Percentiles rank a stretch among this genome's conserved stretches.
Conservation (phyloP, 495 filamentous ascomycete genomes). For the Xanthoparmelia taractica region DNA sequence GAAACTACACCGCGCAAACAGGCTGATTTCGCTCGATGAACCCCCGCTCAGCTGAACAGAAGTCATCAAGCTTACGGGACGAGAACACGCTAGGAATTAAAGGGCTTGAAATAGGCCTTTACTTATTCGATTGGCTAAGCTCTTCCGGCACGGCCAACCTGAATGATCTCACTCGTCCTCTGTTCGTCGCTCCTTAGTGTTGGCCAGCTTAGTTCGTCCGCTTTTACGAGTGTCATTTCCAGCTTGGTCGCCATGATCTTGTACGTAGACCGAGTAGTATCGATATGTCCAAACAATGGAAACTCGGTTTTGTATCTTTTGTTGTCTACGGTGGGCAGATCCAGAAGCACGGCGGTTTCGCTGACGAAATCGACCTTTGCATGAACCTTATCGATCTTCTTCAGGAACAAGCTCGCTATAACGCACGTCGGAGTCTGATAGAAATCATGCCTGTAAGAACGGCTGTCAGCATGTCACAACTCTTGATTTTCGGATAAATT, state of each 20-base stretch:
- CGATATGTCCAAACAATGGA: conserved; percentile 67
- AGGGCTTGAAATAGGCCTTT: neutral
- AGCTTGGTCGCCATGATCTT: conserved; percentile 94
- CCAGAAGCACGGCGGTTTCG: conserved; percentile 52
- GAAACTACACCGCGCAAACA: neutral
- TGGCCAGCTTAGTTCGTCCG: conserved; percentile 77
- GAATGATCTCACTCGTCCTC: conserved; percentile 69
- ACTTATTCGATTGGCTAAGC: conserved; percentile 35
- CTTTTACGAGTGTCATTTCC: conserved; percentile 77
- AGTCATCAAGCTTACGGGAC: neutral
- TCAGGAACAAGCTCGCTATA: conserved; percentile 88
- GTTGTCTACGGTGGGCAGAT: conserved; percentile 74
- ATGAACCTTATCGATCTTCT: conserved; percentile 83
- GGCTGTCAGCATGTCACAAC: conserved; percentile 2
- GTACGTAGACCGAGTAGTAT: conserved; percentile 63
- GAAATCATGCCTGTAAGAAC: conserved; percentile 64
- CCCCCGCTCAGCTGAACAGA: neutral
- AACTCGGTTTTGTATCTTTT: conserved; percentile 75
- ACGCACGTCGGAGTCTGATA: conserved; percentile 84
- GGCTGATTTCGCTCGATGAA: neutral
- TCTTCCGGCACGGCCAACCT: conserved; percentile 69
- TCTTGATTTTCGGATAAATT: neutral
- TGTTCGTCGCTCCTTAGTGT: conserved; percentile 79
- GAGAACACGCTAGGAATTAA: neutral
- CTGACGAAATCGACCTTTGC: conserved; percentile 61